Conservation (phyloP, 129 eudicot species). For the Logfia minima region DNA sequence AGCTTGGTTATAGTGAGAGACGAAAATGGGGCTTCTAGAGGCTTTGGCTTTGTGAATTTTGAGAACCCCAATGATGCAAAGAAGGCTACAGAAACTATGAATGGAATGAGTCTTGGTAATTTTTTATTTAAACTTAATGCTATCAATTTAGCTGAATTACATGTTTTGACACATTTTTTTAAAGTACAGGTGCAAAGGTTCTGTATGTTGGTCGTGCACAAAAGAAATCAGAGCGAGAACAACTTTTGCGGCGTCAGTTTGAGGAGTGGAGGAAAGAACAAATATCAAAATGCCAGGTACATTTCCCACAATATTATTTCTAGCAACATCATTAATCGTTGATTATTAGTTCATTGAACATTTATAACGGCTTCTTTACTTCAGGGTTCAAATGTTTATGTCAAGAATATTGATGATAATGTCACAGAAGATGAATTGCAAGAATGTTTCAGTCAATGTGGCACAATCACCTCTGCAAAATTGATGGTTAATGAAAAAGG, state of each 20-base stretch:
- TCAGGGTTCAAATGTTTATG: slow-evolving; percentile 82
- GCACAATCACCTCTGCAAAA: slow-evolving; percentile 78
- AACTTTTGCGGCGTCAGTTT: slow-evolving; percentile 59
- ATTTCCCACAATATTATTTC: background rate
- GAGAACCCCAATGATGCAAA: slow-evolving; percentile 72
- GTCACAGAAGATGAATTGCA: slow-evolving; percentile 65
- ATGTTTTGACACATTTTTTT: slow-evolving; percentile 2
- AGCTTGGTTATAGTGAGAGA: slow-evolving; percentile 69
- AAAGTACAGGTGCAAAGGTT: slow-evolving; percentile 58
- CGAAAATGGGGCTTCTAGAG: slow-evolving; percentile 66
- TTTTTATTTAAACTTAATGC: background rate
- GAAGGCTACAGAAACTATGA: slow-evolving; percentile 62
- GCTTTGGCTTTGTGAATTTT: slow-evolving; percentile 93
- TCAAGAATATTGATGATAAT: slow-evolving; percentile 73
- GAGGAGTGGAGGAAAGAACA: slow-evolving; percentile 77
- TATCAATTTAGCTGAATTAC: background rate
- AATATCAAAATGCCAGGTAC: slow-evolving; percentile 65
- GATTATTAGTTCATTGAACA: background rate
- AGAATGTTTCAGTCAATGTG: slow-evolving; percentile 73
- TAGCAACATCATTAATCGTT: background rate
- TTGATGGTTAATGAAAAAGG: slow-evolving; percentile 78
- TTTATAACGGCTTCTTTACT: background rate
- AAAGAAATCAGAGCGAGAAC: slow-evolving; percentile 84
- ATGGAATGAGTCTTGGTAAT: slow-evolving; percentile 69
- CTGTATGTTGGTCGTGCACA: slow-evolving; percentile 86